Base-by-base conservation (phyloP, 163 green algal species). In the Coccomyxa subellipsoidea region DNA sequence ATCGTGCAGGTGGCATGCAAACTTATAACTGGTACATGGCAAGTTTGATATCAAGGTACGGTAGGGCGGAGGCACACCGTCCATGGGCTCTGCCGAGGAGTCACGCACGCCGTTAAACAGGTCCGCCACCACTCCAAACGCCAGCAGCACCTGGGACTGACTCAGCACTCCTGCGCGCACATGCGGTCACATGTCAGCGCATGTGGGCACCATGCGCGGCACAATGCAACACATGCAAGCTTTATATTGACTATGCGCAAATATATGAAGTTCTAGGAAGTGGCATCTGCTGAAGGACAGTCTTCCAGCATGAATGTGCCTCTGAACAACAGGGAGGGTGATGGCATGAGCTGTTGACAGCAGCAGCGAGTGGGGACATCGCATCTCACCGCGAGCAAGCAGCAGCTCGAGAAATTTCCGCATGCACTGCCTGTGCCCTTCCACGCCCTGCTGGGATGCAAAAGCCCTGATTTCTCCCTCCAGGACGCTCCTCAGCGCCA, bases 21-120 rank as follows among this genome's bases (percentile, higher is more conserved):
- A n/a, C n/a, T n/a, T n/a, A n/a, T n/a, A n/a, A n/a, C n/a, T n/a
- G n/a, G n/a, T n/a, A n/a, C n/a, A n/a, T n/a, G n/a, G n/a, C n/a
- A n/a, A n/a, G n/a, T n/a, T n/a, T n/a, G n/a, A n/a, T n/a, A n/a
- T n/a, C n/a, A n/a, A n/a, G n/a, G n/a, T n/a, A n/a, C n/a, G n/a
- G n/a, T n/a, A 7, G 47, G 47, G 47, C 15, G 47, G 66, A 36
- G 32, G 7, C 27, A 7, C n/a, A 73, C 66, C 66, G 32, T 73
- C 66, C 27, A 73, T 32, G 66, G 66, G 66, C 66, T 73, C 66
- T 27, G 66, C 66, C 47, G 47, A 18, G 47, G 47, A 59, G 32
- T 77, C 70, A 7, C 70, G 70, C 70, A 77, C 70, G 70, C 70
- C 70, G 32, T 38, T 77, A 32, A 77, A 77, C 31, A 77, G 70